Base-by-base conservation (phyloP, 768 basidiomycete species). In the Tricholoma matsutake region DNA sequence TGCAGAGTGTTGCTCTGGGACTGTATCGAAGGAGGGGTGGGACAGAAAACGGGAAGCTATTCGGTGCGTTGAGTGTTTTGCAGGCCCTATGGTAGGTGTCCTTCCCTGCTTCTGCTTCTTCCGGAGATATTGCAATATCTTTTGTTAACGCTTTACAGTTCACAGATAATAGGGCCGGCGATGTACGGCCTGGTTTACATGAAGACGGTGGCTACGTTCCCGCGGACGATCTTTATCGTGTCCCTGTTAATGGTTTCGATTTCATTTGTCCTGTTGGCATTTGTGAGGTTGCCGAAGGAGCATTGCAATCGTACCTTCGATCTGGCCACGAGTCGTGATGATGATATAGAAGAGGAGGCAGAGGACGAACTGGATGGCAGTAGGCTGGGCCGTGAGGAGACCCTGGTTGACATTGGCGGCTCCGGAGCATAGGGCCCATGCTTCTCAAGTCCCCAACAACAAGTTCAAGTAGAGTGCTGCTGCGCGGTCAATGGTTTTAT, bases 11-110 rank as follows among this genome's bases (percentile, higher is more conserved):
- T 35, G 86, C 92, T 3, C 74, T 96, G 45, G 83, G 88, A 22
- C 68, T 91, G 49, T 91, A 87, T 62, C 74, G 75, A 29, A 73
- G 73, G n/a, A 75, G 77, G 18, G 82, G 82, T 1, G 83, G 86
- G 2, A 78, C 78, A 13, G 89, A 94, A 67, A 76, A 80, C 11
- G 94, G 93, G 2, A 80, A 78, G 65, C 77, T 97, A 16, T 95
- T 94, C 67, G 94, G 92, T 11, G 92, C 86, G 3, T 65, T 95
- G 60, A 86, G 87, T 59, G 89, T 95, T 29, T 64, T 93, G 3
- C 84, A 89, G 62, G 85, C 89, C 5, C 68, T 93, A 9, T 79
- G 86, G 85, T 88, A 62, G 14, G 75, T 73, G 13, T 31, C 29
- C 29, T 47, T 47, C 8, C 29, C 29, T 47, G 51, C 8, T 6